Conservation (phyloP, 2,329 filamentous ascomycete genomes). For the Pyrenophora tritici-repentis region DNA sequence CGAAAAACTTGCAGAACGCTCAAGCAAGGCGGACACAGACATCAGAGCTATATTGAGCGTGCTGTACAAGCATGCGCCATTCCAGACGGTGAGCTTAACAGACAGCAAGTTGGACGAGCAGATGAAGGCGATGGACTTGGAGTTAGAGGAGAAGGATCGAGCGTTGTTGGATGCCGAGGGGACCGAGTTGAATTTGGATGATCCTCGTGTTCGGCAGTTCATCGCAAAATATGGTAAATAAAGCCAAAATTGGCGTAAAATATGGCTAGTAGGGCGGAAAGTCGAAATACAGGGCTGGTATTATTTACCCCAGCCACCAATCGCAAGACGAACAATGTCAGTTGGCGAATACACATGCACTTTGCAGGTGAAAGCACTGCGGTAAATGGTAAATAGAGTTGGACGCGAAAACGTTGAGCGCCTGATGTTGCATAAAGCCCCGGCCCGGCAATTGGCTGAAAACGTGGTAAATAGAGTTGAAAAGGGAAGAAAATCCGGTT, state of each 20-base stretch:
- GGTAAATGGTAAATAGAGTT: too few relatives aligned
- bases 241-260: constrained; percentile 2
- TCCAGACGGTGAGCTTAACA: constrained; percentile 32
- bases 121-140: constrained; percentile 44
- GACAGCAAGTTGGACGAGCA: constrained; percentile 34
- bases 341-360: too few relatives aligned
- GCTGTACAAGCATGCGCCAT: constrained; percentile 47
- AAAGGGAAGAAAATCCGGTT: too few relatives aligned
- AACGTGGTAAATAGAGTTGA: too few relatives aligned
- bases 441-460: too few relatives aligned
- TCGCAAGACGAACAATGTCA: too few relatives aligned
- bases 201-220: constrained; percentile 39
- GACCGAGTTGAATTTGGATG: constrained; percentile 36
- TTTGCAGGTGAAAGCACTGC: too few relatives aligned
- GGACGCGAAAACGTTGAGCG: too few relatives aligned
- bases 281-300: neutral
- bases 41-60: constrained; percentile 44
- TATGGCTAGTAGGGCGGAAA: constrained; percentile 2
- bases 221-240: constrained; percentile 39
- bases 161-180: constrained; percentile 46
- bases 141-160: constrained; percentile 46
- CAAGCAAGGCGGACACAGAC: constrained; percentile 46
- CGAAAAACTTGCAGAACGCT: constrained; percentile 41
- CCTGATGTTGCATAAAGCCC: too few relatives aligned
- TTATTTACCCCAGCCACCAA: too few relatives aligned